Base-by-base conservation (phyloP, 129 eudicot species). In the Erigeron canadensis region DNA sequence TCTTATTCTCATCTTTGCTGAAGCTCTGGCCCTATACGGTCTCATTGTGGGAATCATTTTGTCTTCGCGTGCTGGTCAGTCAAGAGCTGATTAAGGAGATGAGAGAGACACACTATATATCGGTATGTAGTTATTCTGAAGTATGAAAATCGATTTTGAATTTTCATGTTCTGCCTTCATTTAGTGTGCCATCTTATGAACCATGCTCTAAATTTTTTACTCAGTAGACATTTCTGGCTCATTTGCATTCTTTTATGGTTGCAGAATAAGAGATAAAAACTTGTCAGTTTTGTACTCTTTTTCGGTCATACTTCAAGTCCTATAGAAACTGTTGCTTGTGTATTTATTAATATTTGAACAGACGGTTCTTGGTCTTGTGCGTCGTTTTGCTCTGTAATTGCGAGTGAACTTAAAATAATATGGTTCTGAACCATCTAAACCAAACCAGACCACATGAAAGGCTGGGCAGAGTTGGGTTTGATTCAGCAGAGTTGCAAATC, bases 51-150 rank as follows among this genome's bases (percentile, higher is more conserved):
- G 92, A 21, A 87, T 87, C 71, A 87, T 87, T 47, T 81, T 87
- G 81, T 87, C 92, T 72, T 87, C 92, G 21, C 88, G 88, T 57
- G 91, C 91, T 40, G 88, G 91, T 50, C 91, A 86, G 64, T 86
- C 91, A 76, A 78, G 88, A 87, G 86, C 92, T 44, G 92, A 87
- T 75, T 87, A 72, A 78, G 72, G 67, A 81, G 70, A 64, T 48
- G 67, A 61, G 50, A 57, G 43, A 58, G 50, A 17, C 72, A 42
- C 34, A 6, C 15, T 6, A 37, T 57, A 41, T 57, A 47, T 61
- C 4, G 44, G 77, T 71, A 63, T 44, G 77, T 78, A 71, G 77
- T 54, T 78, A 77, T 70, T 71, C 28, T 70, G 59, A 44, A 13
- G 54, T 70, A 28, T 28, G 81, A 71, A 63, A 67, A 71, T 65